Evolutionary conservation across 495 filamentous ascomycete genomes (phyloP).

Genomic region (Recurvomyces mirabilis): DNA sequence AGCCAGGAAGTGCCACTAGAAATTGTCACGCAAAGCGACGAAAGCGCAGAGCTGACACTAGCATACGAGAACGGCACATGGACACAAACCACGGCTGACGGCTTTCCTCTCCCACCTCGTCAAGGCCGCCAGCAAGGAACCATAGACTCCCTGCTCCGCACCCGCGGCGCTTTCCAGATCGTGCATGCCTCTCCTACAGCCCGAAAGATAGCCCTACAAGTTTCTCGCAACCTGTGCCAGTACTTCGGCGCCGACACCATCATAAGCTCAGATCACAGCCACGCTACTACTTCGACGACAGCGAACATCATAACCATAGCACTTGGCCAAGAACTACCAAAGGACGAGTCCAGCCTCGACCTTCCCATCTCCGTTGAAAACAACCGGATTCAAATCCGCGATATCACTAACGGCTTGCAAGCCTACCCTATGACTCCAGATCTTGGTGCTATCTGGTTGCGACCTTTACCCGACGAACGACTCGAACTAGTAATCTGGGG

Average conservation of each 20-base stretch:
- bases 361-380: not conserved
- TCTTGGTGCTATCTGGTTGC: conserved; percentile 40
- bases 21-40: too few species aligned
- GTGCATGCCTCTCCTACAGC: conserved; percentile 19
- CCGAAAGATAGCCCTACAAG: conserved; percentile 37
- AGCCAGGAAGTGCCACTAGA: too few species aligned
- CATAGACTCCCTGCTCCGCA: conserved; percentile 42
- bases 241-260: conserved; percentile 48
- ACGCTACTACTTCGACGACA: not conserved
- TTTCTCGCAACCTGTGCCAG: conserved; percentile 49
- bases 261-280: conserved; percentile 25
- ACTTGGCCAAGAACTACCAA: conserved; percentile 17
- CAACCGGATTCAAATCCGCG: conserved; percentile 2
- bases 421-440: conserved; percentile 11
- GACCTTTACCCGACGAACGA: conserved; percentile 34
- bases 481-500: conserved; percentile 50
- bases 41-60: not conserved
- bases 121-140: conserved; percentile 38
- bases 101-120: conserved; percentile 2
- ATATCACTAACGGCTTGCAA: not conserved
- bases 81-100: too few species aligned
- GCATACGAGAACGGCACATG: not conserved
- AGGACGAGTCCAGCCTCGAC: not conserved
- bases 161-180: conserved; percentile 37
- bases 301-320: conserved; percentile 28